A percentile compares a stretch with the other conserved stretches of the same genome.
phyloP scores from a whole-genome alignment of 441 rosid species.

The Arabidopsis hybrid region DNA sequence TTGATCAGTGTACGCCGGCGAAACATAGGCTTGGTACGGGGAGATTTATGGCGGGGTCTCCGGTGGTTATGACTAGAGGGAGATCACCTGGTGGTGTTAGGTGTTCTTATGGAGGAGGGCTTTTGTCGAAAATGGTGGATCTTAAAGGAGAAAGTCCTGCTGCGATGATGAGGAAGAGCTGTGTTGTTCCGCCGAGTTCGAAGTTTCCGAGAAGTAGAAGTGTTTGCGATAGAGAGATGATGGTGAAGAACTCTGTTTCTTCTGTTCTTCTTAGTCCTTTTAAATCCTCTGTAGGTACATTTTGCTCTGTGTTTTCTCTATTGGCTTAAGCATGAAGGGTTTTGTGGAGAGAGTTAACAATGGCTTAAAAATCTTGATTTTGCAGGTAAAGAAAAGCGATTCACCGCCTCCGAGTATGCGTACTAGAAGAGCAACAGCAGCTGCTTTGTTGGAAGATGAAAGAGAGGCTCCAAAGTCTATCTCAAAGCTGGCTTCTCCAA shows the following conservation, averaged over 20 bases:
- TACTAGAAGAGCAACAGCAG: constrained; percentile 34
- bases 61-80: constrained; percentile 55
- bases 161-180: constrained; percentile 76
- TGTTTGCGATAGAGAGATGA: constrained; percentile 63
- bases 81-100: constrained; percentile 56
- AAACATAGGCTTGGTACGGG: constrained; percentile 49
- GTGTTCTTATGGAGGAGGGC: constrained; percentile 77
- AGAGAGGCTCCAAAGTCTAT: constrained; percentile 28
- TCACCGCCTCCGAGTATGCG: constrained; percentile 45
- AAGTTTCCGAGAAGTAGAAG: constrained; percentile 82
- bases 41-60: constrained; percentile 54
- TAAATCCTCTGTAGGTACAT: constrained; percentile 94
- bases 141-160: constrained; percentile 70
- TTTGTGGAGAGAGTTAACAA: constrained; percentile 6
- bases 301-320: constrained; percentile 23
- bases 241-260: constrained; percentile 48
- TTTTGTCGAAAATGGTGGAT: constrained; percentile 65
- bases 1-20: constrained; percentile 84
- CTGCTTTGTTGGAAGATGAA: constrained; percentile 35
- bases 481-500: constrained; percentile 33
- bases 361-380: background rate
- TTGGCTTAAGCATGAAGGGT: background rate
- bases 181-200: constrained; percentile 59
- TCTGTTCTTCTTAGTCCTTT: constrained; percentile 57
- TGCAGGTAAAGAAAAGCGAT: constrained; percentile 40